Evolutionary conservation across 306 rosid species (phyloP).

Genomic region (Cercis canadensis): DNA sequence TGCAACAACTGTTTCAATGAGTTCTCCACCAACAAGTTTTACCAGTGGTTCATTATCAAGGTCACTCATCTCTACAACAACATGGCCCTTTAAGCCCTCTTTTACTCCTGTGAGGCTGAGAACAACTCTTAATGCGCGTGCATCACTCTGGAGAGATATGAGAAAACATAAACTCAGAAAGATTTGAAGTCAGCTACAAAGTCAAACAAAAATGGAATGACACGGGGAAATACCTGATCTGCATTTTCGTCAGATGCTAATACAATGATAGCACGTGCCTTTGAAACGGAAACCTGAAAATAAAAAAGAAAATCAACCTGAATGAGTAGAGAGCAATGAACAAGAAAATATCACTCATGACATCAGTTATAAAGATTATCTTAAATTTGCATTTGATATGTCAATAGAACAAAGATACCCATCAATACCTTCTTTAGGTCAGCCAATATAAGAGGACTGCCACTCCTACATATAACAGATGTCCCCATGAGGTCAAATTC

Average conservation of each 20-base stretch:
- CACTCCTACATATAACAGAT: conserved; percentile 95
- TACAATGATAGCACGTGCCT: conserved; percentile 97
- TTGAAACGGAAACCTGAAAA: conserved; percentile 91
- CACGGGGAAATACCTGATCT: conserved; percentile 72
- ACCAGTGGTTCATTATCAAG: conserved; percentile 96
- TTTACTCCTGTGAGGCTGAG: conserved; percentile 94
- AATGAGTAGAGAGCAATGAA: conserved; percentile 13
- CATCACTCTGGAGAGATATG: conserved; percentile 79
- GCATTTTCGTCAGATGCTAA: conserved; percentile 95
- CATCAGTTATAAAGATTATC: conserved; percentile 19
- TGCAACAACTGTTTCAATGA: conserved; percentile 97
- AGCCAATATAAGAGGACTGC: conserved; percentile 96
- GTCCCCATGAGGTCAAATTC: conserved; percentile 98
- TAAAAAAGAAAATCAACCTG: too few species aligned
- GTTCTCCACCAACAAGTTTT: conserved; percentile 97
- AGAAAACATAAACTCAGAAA: conserved; percentile 19
- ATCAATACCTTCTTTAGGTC: conserved; percentile 85
- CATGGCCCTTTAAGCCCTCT: conserved; percentile 89
- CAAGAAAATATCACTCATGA: conserved; percentile 8
- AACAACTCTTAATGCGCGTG: conserved; percentile 96
- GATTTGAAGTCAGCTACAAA: conserved; percentile 28
- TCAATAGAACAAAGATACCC: conserved; percentile 33
- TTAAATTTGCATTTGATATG: conserved; percentile 3
- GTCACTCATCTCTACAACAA: conserved; percentile 99
- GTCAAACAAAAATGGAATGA: conserved; percentile 31